These are phyloP conservation scores for Metarhizium sp. DNA, from an alignment of 2,329 filamentous ascomycete species.

Conservation along the genomic window DNA sequence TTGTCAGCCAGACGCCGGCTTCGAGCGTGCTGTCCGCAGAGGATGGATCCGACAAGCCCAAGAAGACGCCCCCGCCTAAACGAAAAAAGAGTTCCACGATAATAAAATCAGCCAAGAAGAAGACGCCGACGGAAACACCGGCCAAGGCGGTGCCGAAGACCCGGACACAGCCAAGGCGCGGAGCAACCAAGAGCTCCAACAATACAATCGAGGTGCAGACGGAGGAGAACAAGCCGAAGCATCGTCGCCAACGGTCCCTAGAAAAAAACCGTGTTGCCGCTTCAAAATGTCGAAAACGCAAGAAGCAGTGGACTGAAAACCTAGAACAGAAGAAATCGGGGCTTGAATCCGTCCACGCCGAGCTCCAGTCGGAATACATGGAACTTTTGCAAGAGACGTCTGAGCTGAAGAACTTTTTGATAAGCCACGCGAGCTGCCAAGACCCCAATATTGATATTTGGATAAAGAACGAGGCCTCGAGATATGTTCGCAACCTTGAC, in stretches of 20 bases:
- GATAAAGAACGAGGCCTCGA: constrained; percentile 41
- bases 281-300: constrained; percentile 64
- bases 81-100: background rate
- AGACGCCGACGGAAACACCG: background rate
- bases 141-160: background rate
- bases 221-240: background rate
- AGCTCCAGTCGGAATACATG: constrained; percentile 34
- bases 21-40: background rate
- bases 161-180: background rate
- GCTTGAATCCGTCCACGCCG: constrained; percentile 33
- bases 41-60: background rate
- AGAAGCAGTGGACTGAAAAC: constrained; percentile 43
- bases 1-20: background rate
- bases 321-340: constrained; percentile 35
- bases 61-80: background rate
- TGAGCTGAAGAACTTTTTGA: constrained; percentile 39
- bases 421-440: constrained; percentile 42
- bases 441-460: constrained; percentile 44
- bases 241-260: constrained; percentile 45
- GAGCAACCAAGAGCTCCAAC: background rate
- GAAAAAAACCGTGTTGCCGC: constrained; percentile 65
- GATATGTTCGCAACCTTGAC: constrained; percentile 28
- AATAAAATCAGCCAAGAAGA: background rate
- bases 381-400: constrained; percentile 34
- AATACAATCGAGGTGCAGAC: background rate